Evolutionary conservation across 2,329 filamentous ascomycete genomes (phyloP).

Genomic region (Talaromyces rugulosus): DNA sequence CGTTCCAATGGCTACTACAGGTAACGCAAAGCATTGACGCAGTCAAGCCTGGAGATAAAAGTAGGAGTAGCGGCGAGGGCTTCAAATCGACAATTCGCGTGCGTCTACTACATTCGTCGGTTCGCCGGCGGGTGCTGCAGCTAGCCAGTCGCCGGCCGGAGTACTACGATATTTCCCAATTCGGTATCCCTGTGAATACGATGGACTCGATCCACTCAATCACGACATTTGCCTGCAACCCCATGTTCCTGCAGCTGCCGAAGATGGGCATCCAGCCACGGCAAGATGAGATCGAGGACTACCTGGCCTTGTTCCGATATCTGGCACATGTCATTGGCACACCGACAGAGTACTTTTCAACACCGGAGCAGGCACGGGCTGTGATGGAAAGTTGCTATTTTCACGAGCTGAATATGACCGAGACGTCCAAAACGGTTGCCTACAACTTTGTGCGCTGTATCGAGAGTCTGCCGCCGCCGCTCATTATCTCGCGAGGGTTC

Average conservation of each 20-base stretch:
- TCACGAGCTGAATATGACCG: slow-evolving; percentile 31
- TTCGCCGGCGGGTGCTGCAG: slow-evolving; percentile 60
- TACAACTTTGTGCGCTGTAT: slow-evolving; percentile 39
- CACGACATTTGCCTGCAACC: slow-evolving; percentile 59
- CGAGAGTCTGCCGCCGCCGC: slow-evolving; percentile 28
- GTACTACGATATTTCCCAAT: slow-evolving; percentile 57
- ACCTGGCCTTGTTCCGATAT: slow-evolving; percentile 69
- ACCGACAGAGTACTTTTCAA: slow-evolving; percentile 57
- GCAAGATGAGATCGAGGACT: slow-evolving; percentile 59
- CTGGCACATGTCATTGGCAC: slow-evolving; percentile 65
- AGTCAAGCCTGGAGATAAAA: slow-evolving; percentile 52
- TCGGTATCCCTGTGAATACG: slow-evolving; percentile 67
- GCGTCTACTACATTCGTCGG: slow-evolving; percentile 62
- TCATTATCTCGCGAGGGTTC: slow-evolving; percentile 32
- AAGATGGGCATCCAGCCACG: slow-evolving; percentile 64
- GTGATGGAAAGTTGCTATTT: slow-evolving; percentile 53
- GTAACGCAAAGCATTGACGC: slow-evolving; percentile 60
- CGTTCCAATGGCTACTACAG: slow-evolving; percentile 69
- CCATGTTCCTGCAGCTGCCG: slow-evolving; percentile 64
- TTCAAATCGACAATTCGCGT: slow-evolving; percentile 62
- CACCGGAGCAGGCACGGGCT: slow-evolving; percentile 50
- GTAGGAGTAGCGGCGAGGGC: slow-evolving; percentile 50
- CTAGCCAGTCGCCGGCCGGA: slow-evolving; percentile 50
- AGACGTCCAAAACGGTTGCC: slow-evolving; percentile 31
- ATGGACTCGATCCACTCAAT: slow-evolving; percentile 69